Conservation (phyloP, 176 grass and related monocot species). For the Leersia perrieri region DNA sequence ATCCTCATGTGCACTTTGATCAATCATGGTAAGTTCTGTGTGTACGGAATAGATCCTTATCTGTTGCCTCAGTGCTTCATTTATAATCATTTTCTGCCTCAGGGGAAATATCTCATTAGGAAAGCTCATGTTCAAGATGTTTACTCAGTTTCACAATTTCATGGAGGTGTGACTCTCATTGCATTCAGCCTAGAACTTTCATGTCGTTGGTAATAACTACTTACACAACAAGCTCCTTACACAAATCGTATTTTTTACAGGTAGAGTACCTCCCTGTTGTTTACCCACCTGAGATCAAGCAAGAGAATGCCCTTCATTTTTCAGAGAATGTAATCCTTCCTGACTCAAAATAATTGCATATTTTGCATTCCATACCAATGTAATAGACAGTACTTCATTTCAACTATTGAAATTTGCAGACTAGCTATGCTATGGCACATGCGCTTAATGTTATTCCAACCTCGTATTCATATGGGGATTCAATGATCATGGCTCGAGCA, state of each 20-base stretch:
- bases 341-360: not conserved
- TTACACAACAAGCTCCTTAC: not conserved
- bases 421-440: slow-evolving; percentile 64
- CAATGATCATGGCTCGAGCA: slow-evolving; percentile 71
- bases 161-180: slow-evolving; percentile 79
- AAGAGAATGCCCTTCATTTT: slow-evolving; percentile 68
- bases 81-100: slow-evolving; percentile 26
- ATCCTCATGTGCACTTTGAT: slow-evolving; percentile 96
- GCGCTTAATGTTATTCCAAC: slow-evolving; percentile 83
- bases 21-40: slow-evolving; percentile 85
- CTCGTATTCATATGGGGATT: slow-evolving; percentile 79
- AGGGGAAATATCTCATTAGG: slow-evolving; percentile 90
- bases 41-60: slow-evolving; percentile 4
- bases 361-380: not conserved
- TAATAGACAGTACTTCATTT: not conserved
- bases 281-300: slow-evolving; percentile 84
- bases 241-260: slow-evolving; percentile 38
- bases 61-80: not conserved
- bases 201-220: not conserved
- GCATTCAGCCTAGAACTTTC: not conserved
- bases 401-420: slow-evolving; percentile 49
- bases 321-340: slow-evolving; percentile 58
- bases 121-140: slow-evolving; percentile 96
- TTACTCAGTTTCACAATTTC: slow-evolving; percentile 99
- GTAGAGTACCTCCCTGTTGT: slow-evolving; percentile 92